Evolutionary conservation across 352 stramenopile genomes (phyloP).

Genomic region (Phytophthora vignae): DNA sequence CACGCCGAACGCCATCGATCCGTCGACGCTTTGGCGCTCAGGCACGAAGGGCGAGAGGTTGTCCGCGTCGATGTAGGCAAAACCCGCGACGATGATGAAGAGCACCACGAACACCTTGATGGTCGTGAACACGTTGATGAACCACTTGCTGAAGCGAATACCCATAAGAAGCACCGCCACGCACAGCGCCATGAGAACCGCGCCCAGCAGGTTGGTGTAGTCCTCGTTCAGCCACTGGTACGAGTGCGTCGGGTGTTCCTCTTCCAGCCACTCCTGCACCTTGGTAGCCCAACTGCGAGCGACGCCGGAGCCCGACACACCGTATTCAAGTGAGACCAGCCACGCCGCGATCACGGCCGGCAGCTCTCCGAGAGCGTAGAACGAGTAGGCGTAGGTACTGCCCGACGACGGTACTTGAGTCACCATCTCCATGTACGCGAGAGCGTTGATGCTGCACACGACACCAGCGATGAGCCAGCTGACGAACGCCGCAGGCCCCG

Average conservation of each 20-base stretch:
- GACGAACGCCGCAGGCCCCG: constrained; percentile 83
- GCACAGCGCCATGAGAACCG: constrained; percentile 72
- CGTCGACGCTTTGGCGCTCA: constrained; percentile 34
- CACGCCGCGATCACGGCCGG: constrained; percentile 90
- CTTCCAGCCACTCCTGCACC: constrained; percentile 70
- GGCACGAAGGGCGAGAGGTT: constrained; percentile 91
- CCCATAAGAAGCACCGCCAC: constrained; percentile 83
- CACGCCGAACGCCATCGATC: constrained; percentile 42
- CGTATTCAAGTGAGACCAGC: constrained; percentile 94
- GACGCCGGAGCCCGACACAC: constrained; percentile 89
- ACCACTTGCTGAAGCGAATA: constrained; percentile 90
- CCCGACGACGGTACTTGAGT: constrained; percentile 90
- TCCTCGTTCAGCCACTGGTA: constrained; percentile 66
- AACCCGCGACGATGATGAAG: constrained; percentile 93
- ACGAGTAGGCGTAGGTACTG: constrained; percentile 93
- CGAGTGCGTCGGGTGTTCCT: constrained; percentile 48
- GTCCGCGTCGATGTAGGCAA: constrained; percentile 75
- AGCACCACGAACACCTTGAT: constrained; percentile 88
- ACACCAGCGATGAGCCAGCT: constrained; percentile 85
- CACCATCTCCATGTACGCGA: constrained; percentile 92
- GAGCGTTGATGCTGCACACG: constrained; percentile 80
- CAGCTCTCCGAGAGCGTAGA: constrained; percentile 93
- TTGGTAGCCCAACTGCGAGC: constrained; percentile 94
- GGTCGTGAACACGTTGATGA: constrained; percentile 89
- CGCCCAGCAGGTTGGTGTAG: constrained; percentile 68